These are phyloP conservation scores for Closterium sp. DNA, from an alignment of 139 green algal species.

Conservation along the genomic window DNA sequence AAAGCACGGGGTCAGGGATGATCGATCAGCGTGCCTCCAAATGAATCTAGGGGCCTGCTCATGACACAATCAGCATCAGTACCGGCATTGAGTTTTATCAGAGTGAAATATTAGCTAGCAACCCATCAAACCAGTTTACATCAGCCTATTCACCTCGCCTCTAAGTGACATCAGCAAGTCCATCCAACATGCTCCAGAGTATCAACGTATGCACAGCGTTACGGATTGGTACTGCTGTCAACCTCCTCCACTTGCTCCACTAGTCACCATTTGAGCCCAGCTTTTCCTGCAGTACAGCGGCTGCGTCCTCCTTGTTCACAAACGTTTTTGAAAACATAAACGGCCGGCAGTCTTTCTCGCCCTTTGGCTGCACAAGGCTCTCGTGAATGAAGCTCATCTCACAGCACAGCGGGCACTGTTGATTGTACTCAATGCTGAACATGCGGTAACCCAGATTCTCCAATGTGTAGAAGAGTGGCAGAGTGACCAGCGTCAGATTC, in stretches of 20 bases:
- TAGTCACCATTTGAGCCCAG: background rate
- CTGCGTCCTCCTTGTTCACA: background rate
- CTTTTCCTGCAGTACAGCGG: background rate
- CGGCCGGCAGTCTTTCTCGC: background rate
- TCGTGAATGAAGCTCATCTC: background rate
- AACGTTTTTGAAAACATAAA: background rate
- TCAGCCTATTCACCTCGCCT: too few relatives aligned
- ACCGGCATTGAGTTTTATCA: too few relatives aligned
- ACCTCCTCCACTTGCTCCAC: background rate
- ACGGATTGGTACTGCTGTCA: too few relatives aligned
- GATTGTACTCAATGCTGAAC: background rate
- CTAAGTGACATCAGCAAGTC: too few relatives aligned
- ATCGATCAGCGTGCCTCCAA: too few relatives aligned
- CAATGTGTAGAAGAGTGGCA: background rate
- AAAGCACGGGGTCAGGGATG: too few relatives aligned
- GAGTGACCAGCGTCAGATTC: background rate
- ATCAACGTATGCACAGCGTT: too few relatives aligned
- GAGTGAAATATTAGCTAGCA: too few relatives aligned
- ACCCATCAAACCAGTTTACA: too few relatives aligned
- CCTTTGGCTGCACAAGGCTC: background rate
- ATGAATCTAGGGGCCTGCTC: too few relatives aligned
- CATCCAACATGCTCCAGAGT: too few relatives aligned
- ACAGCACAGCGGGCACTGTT: background rate
- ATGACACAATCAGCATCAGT: too few relatives aligned
- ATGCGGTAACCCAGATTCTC: background rate